Evolutionary conservation across 1,284 basidiomycete species (phyloP).

Genomic region (Boletus mariae): DNA sequence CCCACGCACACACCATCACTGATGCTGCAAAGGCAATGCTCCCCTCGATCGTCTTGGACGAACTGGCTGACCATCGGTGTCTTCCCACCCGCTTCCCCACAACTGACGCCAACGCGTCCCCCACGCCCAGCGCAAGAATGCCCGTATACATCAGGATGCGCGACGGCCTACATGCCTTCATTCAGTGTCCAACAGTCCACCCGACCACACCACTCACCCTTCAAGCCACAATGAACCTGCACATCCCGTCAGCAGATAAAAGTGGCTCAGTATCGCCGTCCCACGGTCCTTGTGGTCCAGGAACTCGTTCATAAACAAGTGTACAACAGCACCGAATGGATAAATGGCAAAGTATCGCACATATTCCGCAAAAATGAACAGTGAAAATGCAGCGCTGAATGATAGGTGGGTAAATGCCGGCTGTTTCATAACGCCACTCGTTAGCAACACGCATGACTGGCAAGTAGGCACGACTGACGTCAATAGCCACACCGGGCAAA

Average conservation of each 20-base stretch:
- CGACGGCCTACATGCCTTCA: slow-evolving; percentile 49
- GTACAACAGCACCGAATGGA: slow-evolving; percentile 90
- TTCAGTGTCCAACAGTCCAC: slow-evolving; percentile 6
- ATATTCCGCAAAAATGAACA: slow-evolving; percentile 96
- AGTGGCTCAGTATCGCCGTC: slow-evolving; percentile 95
- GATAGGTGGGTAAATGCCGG: slow-evolving; percentile 95
- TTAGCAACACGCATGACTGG: slow-evolving; percentile 18
- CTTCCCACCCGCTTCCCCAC: slow-evolving; percentile 83
- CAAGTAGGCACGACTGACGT: slow-evolving; percentile 58
- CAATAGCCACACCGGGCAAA: slow-evolving; percentile 86
- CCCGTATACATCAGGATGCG: slow-evolving; percentile 84
- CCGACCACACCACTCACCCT: slow-evolving; percentile 52
- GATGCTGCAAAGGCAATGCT: slow-evolving; percentile 79
- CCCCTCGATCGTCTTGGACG: slow-evolving; percentile 90
- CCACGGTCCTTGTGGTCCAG: slow-evolving; percentile 94
- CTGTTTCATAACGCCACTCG: slow-evolving; percentile 40
- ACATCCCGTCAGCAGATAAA: slow-evolving; percentile 94
- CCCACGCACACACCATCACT: slow-evolving; percentile 65
- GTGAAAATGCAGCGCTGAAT: slow-evolving; percentile 89
- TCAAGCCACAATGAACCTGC: slow-evolving; percentile 95
- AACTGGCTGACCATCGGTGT: slow-evolving; percentile 79
- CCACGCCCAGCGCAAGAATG: slow-evolving; percentile 85
- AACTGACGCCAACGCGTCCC: slow-evolving; percentile 92
- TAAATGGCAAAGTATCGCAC: slow-evolving; percentile 97
- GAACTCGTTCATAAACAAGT: slow-evolving; percentile 97